Evolutionary conservation across 1,139 yeast species (phyloP).

Genomic region (Kurtzmaniella quercitrusa): DNA sequence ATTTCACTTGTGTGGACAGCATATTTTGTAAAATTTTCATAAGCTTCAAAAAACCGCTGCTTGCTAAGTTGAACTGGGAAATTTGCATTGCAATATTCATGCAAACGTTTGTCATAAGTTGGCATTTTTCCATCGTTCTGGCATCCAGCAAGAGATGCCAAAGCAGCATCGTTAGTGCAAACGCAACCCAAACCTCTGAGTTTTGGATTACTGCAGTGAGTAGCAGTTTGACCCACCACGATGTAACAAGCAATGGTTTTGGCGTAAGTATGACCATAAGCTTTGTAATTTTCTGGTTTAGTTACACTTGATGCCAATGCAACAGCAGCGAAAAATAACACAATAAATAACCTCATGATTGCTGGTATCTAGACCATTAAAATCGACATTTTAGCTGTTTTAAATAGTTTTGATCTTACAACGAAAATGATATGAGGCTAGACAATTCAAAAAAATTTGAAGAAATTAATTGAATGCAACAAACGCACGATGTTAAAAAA

Average conservation of each 20-base stretch:
- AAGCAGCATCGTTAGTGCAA: conserved; percentile 11
- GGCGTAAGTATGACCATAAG: not conserved
- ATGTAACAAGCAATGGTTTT: not conserved
- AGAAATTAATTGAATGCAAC: not conserved
- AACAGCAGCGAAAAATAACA: not conserved
- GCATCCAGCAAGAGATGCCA: conserved; percentile 18
- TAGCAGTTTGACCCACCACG: conserved; percentile 9
- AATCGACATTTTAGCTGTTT: not conserved
- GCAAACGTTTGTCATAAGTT: conserved; percentile 4
- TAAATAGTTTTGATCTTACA: not conserved
- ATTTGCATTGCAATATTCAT: conserved; percentile 7
- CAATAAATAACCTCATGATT: not conserved
- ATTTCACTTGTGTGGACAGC: conserved; percentile 19
- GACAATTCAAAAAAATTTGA: not conserved
- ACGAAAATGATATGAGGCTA: not conserved
- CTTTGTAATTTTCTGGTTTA: not conserved
- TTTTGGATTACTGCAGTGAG: not conserved
- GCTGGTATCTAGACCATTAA: not conserved
- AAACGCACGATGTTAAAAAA: not conserved
- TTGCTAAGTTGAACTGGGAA: conserved; percentile 12
- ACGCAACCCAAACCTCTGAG: conserved; percentile 7
- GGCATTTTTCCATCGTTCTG: conserved; percentile 1
- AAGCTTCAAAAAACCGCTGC: conserved; percentile 16
- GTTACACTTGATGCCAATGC: not conserved
- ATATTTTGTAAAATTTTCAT: conserved; percentile 12